These are phyloP conservation scores for Cutaneotrichosporon sp. DNA, from an alignment of 1,284 basidiomycete genomes.

Conservation along the genomic window DNA sequence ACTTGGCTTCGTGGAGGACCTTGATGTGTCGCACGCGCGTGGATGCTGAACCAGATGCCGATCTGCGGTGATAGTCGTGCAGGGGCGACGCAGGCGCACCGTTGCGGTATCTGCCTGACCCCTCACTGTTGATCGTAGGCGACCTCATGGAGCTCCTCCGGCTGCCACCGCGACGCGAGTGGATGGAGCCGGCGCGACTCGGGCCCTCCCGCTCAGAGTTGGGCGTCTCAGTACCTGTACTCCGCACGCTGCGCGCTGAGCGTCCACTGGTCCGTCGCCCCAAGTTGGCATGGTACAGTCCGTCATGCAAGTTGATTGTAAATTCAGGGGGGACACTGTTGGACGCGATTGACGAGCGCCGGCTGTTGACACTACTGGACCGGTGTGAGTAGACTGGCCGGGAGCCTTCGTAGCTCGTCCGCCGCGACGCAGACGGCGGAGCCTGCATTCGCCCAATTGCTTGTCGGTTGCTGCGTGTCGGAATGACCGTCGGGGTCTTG, in stretches of 20 bases:
- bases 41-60: conserved; percentile 36
- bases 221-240: conserved; percentile 45
- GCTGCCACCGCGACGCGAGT: conserved; percentile 27
- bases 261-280: conserved; percentile 27
- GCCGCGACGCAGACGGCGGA: conserved; percentile 20
- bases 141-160: conserved; percentile 31
- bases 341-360: conserved; percentile 45
- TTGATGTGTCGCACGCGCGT: conserved; percentile 38
- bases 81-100: conserved; percentile 31
- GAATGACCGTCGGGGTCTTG: conserved; percentile 24
- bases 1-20: conserved; percentile 39
- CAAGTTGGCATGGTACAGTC: conserved; percentile 23
- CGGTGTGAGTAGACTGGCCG: conserved; percentile 40
- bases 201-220: conserved; percentile 41
- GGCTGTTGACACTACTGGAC: conserved; percentile 47
- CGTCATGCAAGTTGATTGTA: conserved; percentile 31
- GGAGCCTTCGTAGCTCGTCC: conserved; percentile 32
- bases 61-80: conserved; percentile 42
- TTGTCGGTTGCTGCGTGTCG: conserved; percentile 27
- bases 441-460: conserved; percentile 24
- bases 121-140: conserved; percentile 27
- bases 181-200: conserved; percentile 36
- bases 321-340: conserved; percentile 27
- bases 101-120: conserved; percentile 18
- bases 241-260: conserved; percentile 11